Evolutionary conservation across 306 rosid species (phyloP).

Genomic region (Cicer bijugum): DNA sequence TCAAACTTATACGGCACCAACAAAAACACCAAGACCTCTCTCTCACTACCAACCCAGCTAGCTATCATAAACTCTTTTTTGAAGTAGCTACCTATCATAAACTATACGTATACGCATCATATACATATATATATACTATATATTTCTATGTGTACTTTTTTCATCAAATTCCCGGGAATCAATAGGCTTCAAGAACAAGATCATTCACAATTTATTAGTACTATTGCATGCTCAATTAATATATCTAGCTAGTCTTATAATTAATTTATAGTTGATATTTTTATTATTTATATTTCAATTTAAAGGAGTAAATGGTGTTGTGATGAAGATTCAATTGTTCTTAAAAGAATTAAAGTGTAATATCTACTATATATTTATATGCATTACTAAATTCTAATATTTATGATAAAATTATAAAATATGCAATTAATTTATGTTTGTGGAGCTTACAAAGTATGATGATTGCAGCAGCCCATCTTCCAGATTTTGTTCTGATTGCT

Average conservation of each 20-base stretch:
- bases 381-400: neutral
- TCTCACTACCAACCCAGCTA: no score
- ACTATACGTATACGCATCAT: slow-evolving; percentile 43
- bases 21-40: neutral
- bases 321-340: slow-evolving; percentile 10
- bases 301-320: neutral
- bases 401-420: no score
- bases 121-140: neutral
- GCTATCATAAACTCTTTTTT: neutral
- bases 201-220: neutral
- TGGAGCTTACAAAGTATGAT: slow-evolving; percentile 81
- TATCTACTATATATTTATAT: neutral
- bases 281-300: no score
- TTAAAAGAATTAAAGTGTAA: neutral
- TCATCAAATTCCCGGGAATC: neutral
- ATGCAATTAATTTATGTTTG: neutral
- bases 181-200: slow-evolving; percentile 16
- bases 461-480: slow-evolving; percentile 88
- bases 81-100: neutral
- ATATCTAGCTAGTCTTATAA: no score
- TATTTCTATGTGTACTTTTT: slow-evolving; percentile 27
- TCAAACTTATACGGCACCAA: slow-evolving; percentile 36
- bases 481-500: slow-evolving; percentile 82
- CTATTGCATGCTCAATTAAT: neutral
- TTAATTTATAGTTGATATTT: no score